Conservation (phyloP, 768 basidiomycete species). For the Termitomyces sp. region DNA sequence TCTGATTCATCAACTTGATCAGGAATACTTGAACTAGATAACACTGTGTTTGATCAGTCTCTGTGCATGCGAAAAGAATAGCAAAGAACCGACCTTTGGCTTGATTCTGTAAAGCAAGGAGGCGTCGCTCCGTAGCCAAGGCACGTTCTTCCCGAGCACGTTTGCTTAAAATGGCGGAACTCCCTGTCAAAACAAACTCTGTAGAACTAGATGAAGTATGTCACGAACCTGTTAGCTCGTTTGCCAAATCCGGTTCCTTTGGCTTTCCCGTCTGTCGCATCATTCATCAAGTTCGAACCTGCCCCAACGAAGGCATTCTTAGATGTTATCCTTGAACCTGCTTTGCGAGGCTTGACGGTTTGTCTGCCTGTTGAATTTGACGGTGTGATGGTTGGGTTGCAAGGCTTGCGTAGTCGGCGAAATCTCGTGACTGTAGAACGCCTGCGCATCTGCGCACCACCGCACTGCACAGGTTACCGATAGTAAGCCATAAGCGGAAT, state of each 20-base stretch:
- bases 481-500: not conserved
- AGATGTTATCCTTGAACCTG: constrained; percentile 65
- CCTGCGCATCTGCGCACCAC: constrained; percentile 68
- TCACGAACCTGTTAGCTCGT: constrained; percentile 59
- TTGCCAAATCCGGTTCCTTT: constrained; percentile 69
- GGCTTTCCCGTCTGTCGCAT: constrained; percentile 29
- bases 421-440: constrained; percentile 52
- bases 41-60: not conserved
- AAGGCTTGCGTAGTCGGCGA: constrained; percentile 30
- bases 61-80: not conserved
- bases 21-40: constrained; percentile 6
- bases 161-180: constrained; percentile 47
- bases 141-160: constrained; percentile 79
- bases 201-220: not conserved
- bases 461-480: constrained; percentile 50
- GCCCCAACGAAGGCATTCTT: constrained; percentile 58
- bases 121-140: constrained; percentile 65
- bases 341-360: constrained; percentile 66
- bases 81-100: constrained; percentile 20
- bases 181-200: not conserved
- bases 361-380: constrained; percentile 61
- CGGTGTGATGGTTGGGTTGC: constrained; percentile 38
- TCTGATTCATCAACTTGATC: constrained; percentile 25
- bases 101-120: constrained; percentile 43
- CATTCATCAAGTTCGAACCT: constrained; percentile 52